phyloP scores from a whole-genome alignment of 75 land plant species.

The Picea sitchensis region DNA sequence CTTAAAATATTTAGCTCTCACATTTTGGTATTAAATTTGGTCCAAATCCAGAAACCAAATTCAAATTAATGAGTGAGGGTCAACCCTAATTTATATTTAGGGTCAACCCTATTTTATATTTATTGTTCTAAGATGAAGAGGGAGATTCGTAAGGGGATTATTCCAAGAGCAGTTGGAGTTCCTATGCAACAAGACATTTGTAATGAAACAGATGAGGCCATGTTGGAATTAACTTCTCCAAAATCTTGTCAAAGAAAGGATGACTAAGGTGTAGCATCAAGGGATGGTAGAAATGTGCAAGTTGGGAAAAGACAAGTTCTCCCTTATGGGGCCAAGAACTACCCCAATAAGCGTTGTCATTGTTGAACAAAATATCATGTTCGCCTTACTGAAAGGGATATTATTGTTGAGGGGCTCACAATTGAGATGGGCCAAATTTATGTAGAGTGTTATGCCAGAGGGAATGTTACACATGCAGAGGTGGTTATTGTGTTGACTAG shows the following conservation, averaged over 20 bases:
- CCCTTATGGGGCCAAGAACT: not conserved
- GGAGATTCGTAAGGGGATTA: constrained; percentile 64
- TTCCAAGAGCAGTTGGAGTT: constrained; percentile 90
- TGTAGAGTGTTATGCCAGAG: constrained; percentile 4
- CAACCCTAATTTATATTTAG: no score
- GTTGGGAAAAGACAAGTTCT: constrained; percentile 15
- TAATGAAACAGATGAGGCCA: constrained; percentile 14
- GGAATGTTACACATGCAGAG: constrained; percentile 30
- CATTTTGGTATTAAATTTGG: no score
- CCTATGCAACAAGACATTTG: constrained; percentile 43
- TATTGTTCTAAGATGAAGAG: no score
- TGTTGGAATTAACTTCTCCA: not conserved
- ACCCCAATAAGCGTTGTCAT: constrained; percentile 5
- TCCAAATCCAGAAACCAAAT: no score
- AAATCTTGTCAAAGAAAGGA: constrained; percentile 21
- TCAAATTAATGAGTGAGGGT: no score
- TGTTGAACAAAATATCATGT: constrained; percentile 21
- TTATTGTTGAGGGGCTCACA: constrained; percentile 43
- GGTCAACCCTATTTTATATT: no score
- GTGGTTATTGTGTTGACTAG: constrained; percentile 16
- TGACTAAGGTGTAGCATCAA: constrained; percentile 16
- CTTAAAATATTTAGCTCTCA: not conserved
- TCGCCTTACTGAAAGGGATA: constrained; percentile 46
- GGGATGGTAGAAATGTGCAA: not conserved
- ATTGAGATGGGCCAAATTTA: constrained; percentile 38